Conservation (phyloP, 164 flowering plant species). For the Warburgia ugandensis region DNA sequence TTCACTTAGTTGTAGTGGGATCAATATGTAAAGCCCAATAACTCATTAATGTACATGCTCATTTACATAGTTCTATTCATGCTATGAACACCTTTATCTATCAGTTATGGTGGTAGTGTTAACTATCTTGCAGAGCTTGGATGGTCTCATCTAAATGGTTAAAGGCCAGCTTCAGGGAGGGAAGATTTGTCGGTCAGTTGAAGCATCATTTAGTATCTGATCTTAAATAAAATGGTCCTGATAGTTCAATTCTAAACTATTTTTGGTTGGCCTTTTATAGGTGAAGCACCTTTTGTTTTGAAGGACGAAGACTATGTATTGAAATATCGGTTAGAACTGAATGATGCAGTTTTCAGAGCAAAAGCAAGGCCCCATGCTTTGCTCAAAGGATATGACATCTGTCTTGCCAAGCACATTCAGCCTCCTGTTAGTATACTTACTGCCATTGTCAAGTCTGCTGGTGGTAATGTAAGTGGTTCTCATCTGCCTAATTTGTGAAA, state of each 20-base stretch:
- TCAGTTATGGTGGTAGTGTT: no score
- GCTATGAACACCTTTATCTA: no score
- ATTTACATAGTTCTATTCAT: no score
- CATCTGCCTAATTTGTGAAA: background rate
- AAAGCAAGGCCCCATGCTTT: conserved; percentile 42
- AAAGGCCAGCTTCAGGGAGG: conserved; percentile 59
- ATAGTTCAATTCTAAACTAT: background rate
- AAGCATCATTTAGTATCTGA: no score
- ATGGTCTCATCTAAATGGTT: conserved; percentile 70
- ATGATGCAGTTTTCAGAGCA: conserved; percentile 58
- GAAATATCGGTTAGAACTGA: conserved; percentile 50
- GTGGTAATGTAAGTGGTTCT: conserved; percentile 64
- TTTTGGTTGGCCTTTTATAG: conserved; percentile 28
- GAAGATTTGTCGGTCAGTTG: conserved; percentile 67
- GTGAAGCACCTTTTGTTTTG: conserved; percentile 53
- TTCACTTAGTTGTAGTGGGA: no score
- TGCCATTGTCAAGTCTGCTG: conserved; percentile 58
- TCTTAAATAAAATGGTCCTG: no score
- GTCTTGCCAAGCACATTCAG: conserved; percentile 49
- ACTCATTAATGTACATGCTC: no score
- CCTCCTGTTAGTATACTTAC: conserved; percentile 46
- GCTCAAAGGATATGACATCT: conserved; percentile 56
- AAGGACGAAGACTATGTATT: conserved; percentile 56
- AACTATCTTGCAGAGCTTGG: conserved; percentile 63
- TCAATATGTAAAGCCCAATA: no score